Conservation (phyloP, 1,139 yeast genomes). For the Suhomyces bribrorum region DNA sequence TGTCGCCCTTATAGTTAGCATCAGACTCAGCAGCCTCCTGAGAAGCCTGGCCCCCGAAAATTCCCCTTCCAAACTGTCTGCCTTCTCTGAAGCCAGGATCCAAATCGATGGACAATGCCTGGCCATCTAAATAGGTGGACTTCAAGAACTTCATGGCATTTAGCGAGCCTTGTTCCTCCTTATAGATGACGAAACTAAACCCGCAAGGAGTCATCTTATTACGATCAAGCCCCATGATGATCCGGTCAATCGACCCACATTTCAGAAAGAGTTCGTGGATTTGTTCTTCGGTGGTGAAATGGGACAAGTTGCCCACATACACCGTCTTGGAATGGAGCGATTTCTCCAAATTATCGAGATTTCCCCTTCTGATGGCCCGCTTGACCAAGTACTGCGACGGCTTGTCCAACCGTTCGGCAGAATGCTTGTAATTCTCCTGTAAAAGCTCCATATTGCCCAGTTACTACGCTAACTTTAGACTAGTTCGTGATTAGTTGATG, state of each 20-base stretch:
- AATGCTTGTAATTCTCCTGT: slow-evolving; percentile 55
- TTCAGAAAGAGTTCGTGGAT: slow-evolving; percentile 80
- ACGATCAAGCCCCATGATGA: slow-evolving; percentile 92
- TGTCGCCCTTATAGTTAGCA: slow-evolving; percentile 20
- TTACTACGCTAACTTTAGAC: too few relatives aligned
- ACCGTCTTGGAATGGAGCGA: slow-evolving; percentile 71
- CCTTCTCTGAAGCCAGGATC: slow-evolving; percentile 97
- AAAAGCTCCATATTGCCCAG: slow-evolving; percentile 53
- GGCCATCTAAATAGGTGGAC: slow-evolving; percentile 80
- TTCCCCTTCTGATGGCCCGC: slow-evolving; percentile 63
- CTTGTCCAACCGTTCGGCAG: slow-evolving; percentile 67
- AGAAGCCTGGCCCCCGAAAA: slow-evolving; percentile 78
- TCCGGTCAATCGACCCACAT: slow-evolving; percentile 73
- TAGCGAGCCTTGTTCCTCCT: slow-evolving; percentile 65
- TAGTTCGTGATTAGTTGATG: background rate
- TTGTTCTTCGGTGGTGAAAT: slow-evolving; percentile 92
- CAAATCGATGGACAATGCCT: slow-evolving; percentile 75
- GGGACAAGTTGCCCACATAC: slow-evolving; percentile 82
- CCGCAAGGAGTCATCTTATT: slow-evolving; percentile 92
- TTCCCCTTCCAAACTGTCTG: slow-evolving; percentile 91
- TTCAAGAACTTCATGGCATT: slow-evolving; percentile 80
- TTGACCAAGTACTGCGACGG: slow-evolving; percentile 76
- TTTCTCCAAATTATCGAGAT: slow-evolving; percentile 59
- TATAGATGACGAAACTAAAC: slow-evolving; percentile 85
- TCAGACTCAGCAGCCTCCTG: slow-evolving; percentile 34